A percentile compares a stretch with the other conserved stretches of the same genome.
Evolutionary conservation across 176 grass and related monocot genomes (phyloP).

Genomic region (Eremochloa ophiuroides): DNA sequence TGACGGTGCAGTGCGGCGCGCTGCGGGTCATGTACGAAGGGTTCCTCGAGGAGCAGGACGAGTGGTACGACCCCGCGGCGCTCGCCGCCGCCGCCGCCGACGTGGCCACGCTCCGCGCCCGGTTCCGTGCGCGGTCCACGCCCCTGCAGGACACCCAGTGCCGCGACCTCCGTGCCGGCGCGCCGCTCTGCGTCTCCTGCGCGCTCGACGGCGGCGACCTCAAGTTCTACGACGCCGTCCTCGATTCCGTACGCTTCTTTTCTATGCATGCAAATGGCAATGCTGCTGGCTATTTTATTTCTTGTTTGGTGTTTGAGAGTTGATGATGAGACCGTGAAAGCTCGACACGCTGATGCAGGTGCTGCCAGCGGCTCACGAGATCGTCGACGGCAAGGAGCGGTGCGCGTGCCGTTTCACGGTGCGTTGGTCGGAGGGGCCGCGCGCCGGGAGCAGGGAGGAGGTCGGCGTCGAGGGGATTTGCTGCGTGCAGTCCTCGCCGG

Average conservation of each 20-base stretch:
- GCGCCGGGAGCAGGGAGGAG: background rate
- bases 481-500: slow-evolving; percentile 18
- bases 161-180: slow-evolving; percentile 30
- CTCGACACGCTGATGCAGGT: slow-evolving; percentile 6
- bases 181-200: slow-evolving; percentile 35
- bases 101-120: slow-evolving; percentile 28
- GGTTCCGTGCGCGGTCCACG: background rate
- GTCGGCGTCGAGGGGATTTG: slow-evolving; percentile 25
- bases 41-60: slow-evolving; percentile 29
- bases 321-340: background rate
- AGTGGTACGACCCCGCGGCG: slow-evolving; percentile 24
- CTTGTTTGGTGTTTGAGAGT: background rate
- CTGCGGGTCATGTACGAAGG: slow-evolving; percentile 49
- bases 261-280: background rate
- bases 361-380: background rate
- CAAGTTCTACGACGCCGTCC: slow-evolving; percentile 41
- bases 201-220: background rate
- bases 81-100: background rate
- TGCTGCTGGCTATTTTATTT: no score
- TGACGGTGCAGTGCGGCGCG: slow-evolving; percentile 15
- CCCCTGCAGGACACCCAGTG: slow-evolving; percentile 39
- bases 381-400: slow-evolving; percentile 26
- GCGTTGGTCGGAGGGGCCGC: slow-evolving; percentile 26
- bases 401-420: slow-evolving; percentile 34
- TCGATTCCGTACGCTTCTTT: slow-evolving; percentile 26